phyloP scores from a whole-genome alignment of 2,329 filamentous ascomycete genomes.

The Epichloe baconii region DNA sequence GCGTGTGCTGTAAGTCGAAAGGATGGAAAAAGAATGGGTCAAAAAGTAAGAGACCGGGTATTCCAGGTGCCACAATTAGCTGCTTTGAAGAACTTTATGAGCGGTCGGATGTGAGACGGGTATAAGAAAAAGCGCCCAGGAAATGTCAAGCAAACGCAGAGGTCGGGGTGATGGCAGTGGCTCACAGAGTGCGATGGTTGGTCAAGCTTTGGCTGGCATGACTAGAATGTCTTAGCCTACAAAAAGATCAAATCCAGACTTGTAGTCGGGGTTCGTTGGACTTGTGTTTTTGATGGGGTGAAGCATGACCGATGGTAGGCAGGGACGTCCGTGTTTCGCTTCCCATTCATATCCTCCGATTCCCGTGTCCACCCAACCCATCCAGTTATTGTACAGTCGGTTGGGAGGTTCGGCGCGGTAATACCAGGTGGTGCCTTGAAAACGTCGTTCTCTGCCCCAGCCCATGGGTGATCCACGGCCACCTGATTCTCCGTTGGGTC shows the following conservation, averaged over 20 bases:
- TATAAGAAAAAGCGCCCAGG: neutral
- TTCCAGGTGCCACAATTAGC: too few species aligned
- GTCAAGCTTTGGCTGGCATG: neutral
- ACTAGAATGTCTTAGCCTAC: conserved; percentile 20
- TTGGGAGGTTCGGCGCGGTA: conserved; percentile 44
- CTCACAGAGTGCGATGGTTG: neutral
- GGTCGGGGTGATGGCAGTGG: too few species aligned
- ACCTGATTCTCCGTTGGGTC: conserved; percentile 39
- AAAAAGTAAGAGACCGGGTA: neutral
- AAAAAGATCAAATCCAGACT: conserved; percentile 24
- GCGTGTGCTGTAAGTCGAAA: neutral
- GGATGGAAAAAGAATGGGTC: neutral
- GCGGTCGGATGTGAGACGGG: neutral
- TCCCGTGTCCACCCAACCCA: conserved; percentile 43
- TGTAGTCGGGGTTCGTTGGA: conserved; percentile 32
- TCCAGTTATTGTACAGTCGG: conserved; percentile 49
- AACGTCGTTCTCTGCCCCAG: conserved; percentile 44
- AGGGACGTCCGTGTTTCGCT: conserved; percentile 38
- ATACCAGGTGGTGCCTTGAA: conserved; percentile 48
- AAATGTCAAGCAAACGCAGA: neutral
- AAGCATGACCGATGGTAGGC: conserved; percentile 44
- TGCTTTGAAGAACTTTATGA: too few species aligned
- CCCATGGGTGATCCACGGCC: conserved; percentile 43
- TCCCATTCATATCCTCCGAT: conserved; percentile 46
- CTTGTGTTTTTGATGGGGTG: conserved; percentile 47